A percentile compares a stretch with the other conserved stretches of the same genome.
These are phyloP conservation scores for Barnettozyma hawaiiensis DNA, from an alignment of 1,139 yeast genomes.

Conservation along the genomic window DNA sequence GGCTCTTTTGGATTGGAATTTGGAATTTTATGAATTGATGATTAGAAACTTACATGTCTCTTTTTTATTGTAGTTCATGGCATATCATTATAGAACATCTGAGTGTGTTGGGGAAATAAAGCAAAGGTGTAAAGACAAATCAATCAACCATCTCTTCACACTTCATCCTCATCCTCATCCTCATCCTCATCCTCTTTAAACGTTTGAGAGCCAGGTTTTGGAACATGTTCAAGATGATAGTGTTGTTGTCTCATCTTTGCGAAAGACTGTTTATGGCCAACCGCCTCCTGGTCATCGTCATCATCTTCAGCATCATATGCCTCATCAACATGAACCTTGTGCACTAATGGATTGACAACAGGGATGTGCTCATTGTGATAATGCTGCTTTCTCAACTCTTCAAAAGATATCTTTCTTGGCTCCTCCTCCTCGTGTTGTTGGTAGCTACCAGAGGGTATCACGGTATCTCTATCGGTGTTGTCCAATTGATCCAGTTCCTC, in stretches of 20 bases:
- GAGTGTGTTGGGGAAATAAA: not conserved
- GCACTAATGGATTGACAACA: constrained; percentile 2
- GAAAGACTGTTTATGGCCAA: constrained; percentile 19
- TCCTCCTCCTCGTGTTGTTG: constrained; percentile 9
- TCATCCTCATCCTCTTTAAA: constrained; percentile 8
- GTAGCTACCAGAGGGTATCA: constrained; percentile 13
- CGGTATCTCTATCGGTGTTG: constrained; percentile 19
- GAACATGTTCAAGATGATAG: constrained; percentile 19
- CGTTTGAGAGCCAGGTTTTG: constrained; percentile 2
- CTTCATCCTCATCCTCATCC: not conserved
- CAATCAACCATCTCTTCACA: not conserved
- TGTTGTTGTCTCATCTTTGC: constrained; percentile 24
- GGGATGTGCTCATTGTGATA: constrained; percentile 68
- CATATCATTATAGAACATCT: not conserved
- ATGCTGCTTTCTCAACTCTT: constrained; percentile 70
- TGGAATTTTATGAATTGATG: not conserved
- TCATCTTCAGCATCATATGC: constrained; percentile 17
- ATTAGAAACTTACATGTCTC: not conserved
- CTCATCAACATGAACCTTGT: constrained; percentile 9
- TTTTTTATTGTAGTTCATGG: not conserved
- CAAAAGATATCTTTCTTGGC: constrained; percentile 39
- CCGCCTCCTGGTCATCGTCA: constrained; percentile 13
- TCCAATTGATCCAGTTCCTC: constrained; percentile 24
- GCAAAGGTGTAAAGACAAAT: not conserved
- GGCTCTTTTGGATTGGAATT: no score